phyloP scores from a whole-genome alignment of 306 rosid species.

The Calophaca sinica region DNA sequence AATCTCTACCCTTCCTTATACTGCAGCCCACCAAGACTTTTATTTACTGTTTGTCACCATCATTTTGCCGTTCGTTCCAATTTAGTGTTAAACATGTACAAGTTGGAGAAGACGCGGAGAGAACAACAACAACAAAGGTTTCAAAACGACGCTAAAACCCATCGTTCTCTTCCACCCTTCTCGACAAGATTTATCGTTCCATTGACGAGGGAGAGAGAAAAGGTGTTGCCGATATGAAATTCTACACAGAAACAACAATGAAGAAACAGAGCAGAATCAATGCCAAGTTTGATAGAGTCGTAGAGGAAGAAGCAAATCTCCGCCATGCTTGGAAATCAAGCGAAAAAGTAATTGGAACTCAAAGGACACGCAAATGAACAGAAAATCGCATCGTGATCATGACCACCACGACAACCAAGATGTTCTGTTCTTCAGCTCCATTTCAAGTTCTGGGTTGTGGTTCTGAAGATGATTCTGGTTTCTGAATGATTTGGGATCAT shows the following conservation, averaged over 20 bases:
- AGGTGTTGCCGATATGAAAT: conserved; percentile 47
- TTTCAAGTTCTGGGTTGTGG: conserved; percentile 78
- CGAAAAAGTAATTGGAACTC: conserved; percentile 28
- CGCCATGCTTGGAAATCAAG: conserved; percentile 52
- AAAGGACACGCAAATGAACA: neutral
- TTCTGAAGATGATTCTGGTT: no score
- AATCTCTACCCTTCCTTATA: conserved; percentile 8
- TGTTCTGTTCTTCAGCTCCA: conserved; percentile 68
- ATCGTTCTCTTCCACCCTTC: conserved; percentile 80
- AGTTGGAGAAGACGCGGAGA: conserved; percentile 41
- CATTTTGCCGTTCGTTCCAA: neutral
- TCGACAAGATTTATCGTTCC: conserved; percentile 83
- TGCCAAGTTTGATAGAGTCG: conserved; percentile 35
- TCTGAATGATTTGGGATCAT: no score
- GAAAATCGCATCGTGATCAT: conserved; percentile 43
- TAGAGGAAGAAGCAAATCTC: conserved; percentile 42
- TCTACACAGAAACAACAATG: conserved; percentile 49
- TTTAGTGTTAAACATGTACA: conserved; percentile 53
- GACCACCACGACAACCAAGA: conserved; percentile 61
- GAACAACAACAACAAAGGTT: conserved; percentile 41
- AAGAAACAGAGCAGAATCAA: conserved; percentile 57
- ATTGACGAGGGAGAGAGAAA: conserved; percentile 67
- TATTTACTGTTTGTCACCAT: no score
- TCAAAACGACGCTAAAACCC: conserved; percentile 53
- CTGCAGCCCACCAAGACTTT: no score